Evolutionary conservation across 2,329 filamentous ascomycete genomes (phyloP), one percentile per base, ranked within the genome.

Genomic region (Penicillium palitans): DNA sequence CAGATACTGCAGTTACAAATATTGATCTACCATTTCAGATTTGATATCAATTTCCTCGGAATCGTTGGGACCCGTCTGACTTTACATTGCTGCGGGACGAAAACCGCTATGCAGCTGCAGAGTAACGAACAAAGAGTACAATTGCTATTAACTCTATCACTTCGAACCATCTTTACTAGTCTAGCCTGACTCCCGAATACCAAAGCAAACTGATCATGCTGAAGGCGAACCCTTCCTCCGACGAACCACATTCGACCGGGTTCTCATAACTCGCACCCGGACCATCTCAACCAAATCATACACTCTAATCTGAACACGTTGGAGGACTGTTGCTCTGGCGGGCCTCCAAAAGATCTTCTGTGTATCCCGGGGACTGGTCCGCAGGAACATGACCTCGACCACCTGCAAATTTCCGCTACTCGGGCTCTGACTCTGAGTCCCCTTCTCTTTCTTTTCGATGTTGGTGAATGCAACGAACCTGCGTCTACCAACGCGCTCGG

Each of bases 271-370:
- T 31, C 10, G 39, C 24, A 33, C 12, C 12, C n/a, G n/a, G 10
- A 12, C n/a, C 37, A 9, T 24, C 6, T 33, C 49, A 24, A n/a
- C 6, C 15, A 12, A 15, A 1, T 13, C 21, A 1, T 5, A 25
- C 27, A n/a, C 39, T 44, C 4, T 33, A 9, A 10, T 21, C 27
- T 13, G 15, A 13, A 45, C 15, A 6, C 8, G 17, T 19, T 8
- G 27, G 19, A 24, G 12, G 50, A 52, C 21, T 2, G 25, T 17
- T 13, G 24, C 15, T 25, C 39, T 44, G 21, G 50, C 50, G 3
- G 50, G 50, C 17, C 50, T 52, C 50, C 40, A 52, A 5, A 52
- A 52, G 19, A 44, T 13, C 17, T 45, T 45, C 6, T 35, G 39
- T 25, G 6, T 19, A 3, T 52, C 27, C 21, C 15, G 50, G 4